A percentile compares a stretch with the other conserved stretches of the same genome.
Evolutionary conservation across 129 eudicot genomes (phyloP).

Genomic region (Pittosporum tobira): DNA sequence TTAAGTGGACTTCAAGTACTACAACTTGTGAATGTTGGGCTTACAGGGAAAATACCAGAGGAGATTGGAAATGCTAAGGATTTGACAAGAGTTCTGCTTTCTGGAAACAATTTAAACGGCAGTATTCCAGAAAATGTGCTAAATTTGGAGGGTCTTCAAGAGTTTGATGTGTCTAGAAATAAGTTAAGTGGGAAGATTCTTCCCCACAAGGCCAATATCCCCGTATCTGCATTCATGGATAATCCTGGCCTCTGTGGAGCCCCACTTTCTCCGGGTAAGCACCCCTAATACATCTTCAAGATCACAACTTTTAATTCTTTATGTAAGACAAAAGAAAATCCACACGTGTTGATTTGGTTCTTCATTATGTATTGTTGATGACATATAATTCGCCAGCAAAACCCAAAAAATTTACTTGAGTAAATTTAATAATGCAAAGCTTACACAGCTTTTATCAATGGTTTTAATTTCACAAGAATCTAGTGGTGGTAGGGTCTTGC

Average conservation of each 20-base stretch:
- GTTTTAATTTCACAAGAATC: too few relatives aligned
- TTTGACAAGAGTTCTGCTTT: conserved; percentile 32
- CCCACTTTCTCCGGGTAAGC: conserved; percentile 77
- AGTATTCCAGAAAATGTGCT: conserved; percentile 44
- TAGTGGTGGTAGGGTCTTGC: too few relatives aligned
- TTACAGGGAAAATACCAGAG: conserved; percentile 31
- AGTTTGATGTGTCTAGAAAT: conserved; percentile 56
- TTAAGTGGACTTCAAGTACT: conserved; percentile 24
- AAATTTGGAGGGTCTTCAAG: conserved; percentile 34
- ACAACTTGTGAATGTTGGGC: conserved; percentile 18
- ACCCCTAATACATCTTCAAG: conserved; percentile 2
- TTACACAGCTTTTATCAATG: too few relatives aligned
- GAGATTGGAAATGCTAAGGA: conserved; percentile 32
- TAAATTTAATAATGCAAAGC: too few relatives aligned
- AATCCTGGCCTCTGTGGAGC: conserved; percentile 82
- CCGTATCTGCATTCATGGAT: conserved; percentile 54
- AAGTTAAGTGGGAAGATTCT: conserved; percentile 58
- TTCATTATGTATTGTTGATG: too few relatives aligned
- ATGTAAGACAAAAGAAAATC: too few relatives aligned
- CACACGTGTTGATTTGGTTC: too few relatives aligned
- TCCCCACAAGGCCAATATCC: conserved; percentile 39
- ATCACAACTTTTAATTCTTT: too few relatives aligned
- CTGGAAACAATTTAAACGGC: conserved; percentile 43
- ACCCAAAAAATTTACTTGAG: too few relatives aligned
- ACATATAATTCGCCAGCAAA: too few relatives aligned